Conservation (phyloP, 768 basidiomycete genomes). For the Suillus decipiens region DNA sequence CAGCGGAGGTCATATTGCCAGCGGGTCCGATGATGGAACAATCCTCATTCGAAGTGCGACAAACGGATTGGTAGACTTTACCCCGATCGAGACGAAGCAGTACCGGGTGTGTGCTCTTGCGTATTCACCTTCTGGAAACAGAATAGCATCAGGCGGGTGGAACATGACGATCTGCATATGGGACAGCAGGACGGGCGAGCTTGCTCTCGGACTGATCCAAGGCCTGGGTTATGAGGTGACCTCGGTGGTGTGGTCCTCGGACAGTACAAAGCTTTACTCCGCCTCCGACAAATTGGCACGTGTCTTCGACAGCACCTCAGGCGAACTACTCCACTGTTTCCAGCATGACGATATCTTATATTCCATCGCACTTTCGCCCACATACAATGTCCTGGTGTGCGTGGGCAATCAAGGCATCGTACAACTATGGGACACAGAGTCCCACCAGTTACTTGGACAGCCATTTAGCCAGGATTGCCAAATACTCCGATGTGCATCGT, state of each 20-base stretch:
- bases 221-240: neutral
- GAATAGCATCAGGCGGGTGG: conserved; percentile 3
- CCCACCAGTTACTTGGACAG: neutral
- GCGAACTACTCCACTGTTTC: neutral
- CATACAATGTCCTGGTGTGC: neutral
- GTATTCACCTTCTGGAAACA: neutral
- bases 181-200: neutral
- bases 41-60: neutral
- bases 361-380: neutral
- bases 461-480: neutral
- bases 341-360: neutral
- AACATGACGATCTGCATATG: neutral
- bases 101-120: neutral
- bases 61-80: neutral
- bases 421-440: neutral
- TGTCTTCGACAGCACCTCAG: neutral
- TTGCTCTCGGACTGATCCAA: neutral
- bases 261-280: neutral
- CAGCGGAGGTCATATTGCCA: neutral
- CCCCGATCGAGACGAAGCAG: neutral
- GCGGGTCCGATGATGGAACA: neutral
- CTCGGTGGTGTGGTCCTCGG: neutral
- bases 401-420: neutral
- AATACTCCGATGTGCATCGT: neutral
- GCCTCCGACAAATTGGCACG: neutral